Base-by-base conservation (phyloP, 2,329 filamentous ascomycete species). In the Xylaria polymorpha region DNA sequence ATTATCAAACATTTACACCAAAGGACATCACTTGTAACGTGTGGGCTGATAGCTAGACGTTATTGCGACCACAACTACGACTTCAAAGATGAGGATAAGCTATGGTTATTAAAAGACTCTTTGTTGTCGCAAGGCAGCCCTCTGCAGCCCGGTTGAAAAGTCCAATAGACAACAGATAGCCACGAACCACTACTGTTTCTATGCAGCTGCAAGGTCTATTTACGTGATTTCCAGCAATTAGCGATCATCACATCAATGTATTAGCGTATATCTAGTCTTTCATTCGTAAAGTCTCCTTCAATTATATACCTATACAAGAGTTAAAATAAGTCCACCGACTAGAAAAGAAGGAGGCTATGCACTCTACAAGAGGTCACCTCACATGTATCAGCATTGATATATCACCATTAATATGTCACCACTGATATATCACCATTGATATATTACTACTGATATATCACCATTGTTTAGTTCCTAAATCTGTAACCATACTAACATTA, bases 401-500 rank as follows among this genome's bases (percentile, higher is more conserved):
- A 29, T 29, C 3, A 29, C 25, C 25, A 29, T 29, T 29, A 4
- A 29, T 29, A 4, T 29, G 4, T 29, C 25, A 29, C 25, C 25
- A 29, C 25, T 29, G 4, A 29, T 29, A 29, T 4, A 29, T 29
- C 25, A 29, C 3, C 25, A 29, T 29, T 29, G 25, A 29, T 29
- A 2, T 3, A 29, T 29, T 4, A 29, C 25, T 4, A 29, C 4
- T 29, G 25, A 29, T 29, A 29, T 2, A 35, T 32, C 50, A 53
- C 20, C 20, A 5, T 20, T 25, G 10, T 29, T 25, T 12, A 1
- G 15, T 10, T 25, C n/a, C 8, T 6, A 2, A 18, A 37, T 35
- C 35, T 58, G 43, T 35, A 41, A 22, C 44, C 29, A 56, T 56
- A 61, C 41, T 50, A 56, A 48, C 4, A 66, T 66, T 61, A 66